Base-by-base conservation (phyloP, 2,329 filamentous ascomycete species). In the Pezicula neosporulosa region DNA sequence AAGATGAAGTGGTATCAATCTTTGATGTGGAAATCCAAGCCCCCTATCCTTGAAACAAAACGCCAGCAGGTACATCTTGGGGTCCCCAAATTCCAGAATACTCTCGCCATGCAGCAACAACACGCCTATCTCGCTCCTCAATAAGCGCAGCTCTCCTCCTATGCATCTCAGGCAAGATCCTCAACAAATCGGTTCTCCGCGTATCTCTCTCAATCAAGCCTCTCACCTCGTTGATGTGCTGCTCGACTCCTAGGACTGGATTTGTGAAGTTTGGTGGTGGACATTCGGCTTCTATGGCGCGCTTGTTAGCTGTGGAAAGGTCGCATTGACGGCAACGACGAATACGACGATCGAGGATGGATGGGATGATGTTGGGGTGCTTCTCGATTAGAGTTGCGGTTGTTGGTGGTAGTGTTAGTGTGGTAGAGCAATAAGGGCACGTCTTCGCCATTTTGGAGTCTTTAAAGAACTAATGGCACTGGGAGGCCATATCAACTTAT, bases 61-160 rank as follows among this genome's bases (percentile, higher is more conserved):
- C 30, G 30, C 30, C 30, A 33, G 12, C 30, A 33, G 30, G 30
- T 33, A 33, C 42, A 44, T 49, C 30, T 36, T 38, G 30, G 24
- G 48, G 41, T 4, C 60, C 63, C 63, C 61, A 65, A 27, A 63
- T 55, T 9, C 50, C 61, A 60, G 60, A 65, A 49, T 60, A 54
- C 35, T 48, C 41, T 37, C 51, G 39, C 60, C 60, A 64, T 13
- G 53, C 57, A 19, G 50, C 46, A n/a, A 52, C 28, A 21, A 57
- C 52, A 27, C 53, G 54, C 16, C 49, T 33, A 44, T 59, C 53
- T 30, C 49, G 48, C 8, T 38, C 41, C 41, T 44, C 33, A 7
- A 56, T 45, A 6, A 51, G 51, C 24, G 53, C 35, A 9, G 39
- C 19, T 9, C 50, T 33, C 47, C 51, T 54, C 39, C 44, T 44